Evolutionary conservation across 108 stramenopile species (phyloP).

Genomic region (Aurantiochytrium sp.): DNA sequence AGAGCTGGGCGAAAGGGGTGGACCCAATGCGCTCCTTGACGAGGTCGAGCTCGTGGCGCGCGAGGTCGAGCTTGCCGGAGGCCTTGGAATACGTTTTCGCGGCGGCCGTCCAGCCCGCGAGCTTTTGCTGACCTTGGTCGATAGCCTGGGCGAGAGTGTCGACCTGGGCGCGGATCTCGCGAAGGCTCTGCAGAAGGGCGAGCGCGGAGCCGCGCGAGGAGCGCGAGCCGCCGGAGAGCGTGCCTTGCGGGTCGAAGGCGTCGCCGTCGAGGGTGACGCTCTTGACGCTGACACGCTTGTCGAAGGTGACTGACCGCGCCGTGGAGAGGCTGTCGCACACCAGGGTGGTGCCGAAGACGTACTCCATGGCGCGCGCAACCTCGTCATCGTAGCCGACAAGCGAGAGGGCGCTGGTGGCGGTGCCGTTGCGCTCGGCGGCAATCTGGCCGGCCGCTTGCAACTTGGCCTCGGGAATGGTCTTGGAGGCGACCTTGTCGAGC

Average conservation of each 20-base stretch:
- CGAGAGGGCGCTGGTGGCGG: conserved; percentile 78
- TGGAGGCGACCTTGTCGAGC: conserved; percentile 80
- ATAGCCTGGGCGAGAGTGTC: conserved; percentile 51
- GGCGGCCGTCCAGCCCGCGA: conserved; percentile 55
- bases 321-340: conserved; percentile 81
- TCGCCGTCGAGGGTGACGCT: conserved; percentile 95
- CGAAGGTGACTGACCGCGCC: conserved; percentile 84
- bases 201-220: conserved; percentile 67
- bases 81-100: conserved; percentile 61
- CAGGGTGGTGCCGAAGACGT: conserved; percentile 86
- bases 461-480: conserved; percentile 53
- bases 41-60: conserved; percentile 64
- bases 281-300: conserved; percentile 69
- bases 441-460: conserved; percentile 61
- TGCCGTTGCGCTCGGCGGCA: conserved; percentile 66
- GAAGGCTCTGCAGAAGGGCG: conserved; percentile 63
- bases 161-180: conserved; percentile 54
- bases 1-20: conserved; percentile 72
- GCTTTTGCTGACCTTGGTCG: conserved; percentile 48
- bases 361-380: conserved; percentile 82
- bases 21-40: conserved; percentile 59
- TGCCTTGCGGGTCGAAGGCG: conserved; percentile 92
- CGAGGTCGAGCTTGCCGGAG: conserved; percentile 64
- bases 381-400: conserved; percentile 93
- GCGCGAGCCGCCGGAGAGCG: conserved; percentile 85